Percentiles rank a stretch among this genome's conserved stretches.
Conservation (phyloP, 169 alveolate species). For the Eimeria mitis region DNA sequence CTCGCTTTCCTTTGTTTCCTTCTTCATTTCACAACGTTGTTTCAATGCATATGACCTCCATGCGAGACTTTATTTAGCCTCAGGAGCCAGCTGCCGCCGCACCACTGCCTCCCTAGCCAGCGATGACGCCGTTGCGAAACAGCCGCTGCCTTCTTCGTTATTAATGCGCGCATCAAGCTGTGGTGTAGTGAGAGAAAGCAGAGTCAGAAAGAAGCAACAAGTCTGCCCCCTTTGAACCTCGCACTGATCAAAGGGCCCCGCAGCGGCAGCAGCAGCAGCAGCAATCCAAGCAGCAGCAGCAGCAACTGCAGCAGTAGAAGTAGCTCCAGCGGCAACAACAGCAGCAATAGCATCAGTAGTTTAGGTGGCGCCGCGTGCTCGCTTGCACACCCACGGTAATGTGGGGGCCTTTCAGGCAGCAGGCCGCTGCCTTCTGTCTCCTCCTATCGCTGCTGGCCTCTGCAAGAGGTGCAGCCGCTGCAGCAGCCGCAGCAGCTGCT, state of each 20-base stretch:
- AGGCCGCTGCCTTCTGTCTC: neutral
- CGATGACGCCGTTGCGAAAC: neutral
- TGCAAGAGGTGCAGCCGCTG: neutral
- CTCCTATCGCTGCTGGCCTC: slow-evolving; percentile 9
- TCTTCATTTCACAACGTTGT: neutral
- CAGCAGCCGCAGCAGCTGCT: neutral
- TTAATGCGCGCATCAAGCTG: neutral
- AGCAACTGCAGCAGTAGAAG: neutral
- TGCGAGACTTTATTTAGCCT: neutral
- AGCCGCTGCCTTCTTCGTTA: neutral
- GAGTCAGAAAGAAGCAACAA: neutral
- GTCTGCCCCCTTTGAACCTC: neutral
- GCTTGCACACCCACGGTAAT: neutral
- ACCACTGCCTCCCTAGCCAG: neutral
- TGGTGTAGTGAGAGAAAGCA: neutral
- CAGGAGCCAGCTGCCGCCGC: neutral
- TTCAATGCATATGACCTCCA: neutral
- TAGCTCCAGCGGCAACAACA: neutral
- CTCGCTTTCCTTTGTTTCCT: neutral
- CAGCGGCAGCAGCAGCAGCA: neutral
- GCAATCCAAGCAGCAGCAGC: neutral
- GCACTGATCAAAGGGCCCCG: neutral
- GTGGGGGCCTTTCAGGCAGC: slow-evolving; percentile 7
- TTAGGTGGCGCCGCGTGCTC: neutral
- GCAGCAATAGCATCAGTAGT: slow-evolving; percentile 6